phyloP scores from a whole-genome alignment of 352 stramenopile genomes.

The Phytophthora niederhauseri region DNA sequence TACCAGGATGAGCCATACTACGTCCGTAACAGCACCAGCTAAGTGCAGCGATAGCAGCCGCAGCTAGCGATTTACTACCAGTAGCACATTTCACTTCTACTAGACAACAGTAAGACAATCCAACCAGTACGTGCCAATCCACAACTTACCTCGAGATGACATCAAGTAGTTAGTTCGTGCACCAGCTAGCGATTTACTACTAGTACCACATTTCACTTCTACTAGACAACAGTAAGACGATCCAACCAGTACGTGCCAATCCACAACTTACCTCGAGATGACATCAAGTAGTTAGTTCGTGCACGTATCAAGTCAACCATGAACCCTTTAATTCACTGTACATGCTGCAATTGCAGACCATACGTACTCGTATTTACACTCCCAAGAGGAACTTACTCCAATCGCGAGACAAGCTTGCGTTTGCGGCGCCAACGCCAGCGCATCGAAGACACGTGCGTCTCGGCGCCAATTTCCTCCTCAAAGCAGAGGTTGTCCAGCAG shows the following conservation, averaged over 20 bases:
- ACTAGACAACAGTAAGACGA: background rate
- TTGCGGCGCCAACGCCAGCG: conserved; percentile 90
- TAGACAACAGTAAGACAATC: background rate
- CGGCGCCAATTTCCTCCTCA: conserved; percentile 76
- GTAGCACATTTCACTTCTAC: background rate
- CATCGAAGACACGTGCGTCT: conserved; percentile 86
- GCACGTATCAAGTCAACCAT: background rate
- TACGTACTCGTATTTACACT: background rate
- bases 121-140: background rate
- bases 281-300: background rate
- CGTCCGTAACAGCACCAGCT: conserved; percentile 19
- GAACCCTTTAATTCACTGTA: background rate
- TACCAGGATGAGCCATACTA: conserved; percentile 31
- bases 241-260: background rate
- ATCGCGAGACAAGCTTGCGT: conserved; percentile 80
- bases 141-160: background rate
- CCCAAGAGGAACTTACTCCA: conserved; percentile 52
- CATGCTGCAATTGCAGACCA: background rate
- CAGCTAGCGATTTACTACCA: background rate
- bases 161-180: background rate
- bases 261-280: background rate
- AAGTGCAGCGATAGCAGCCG: background rate
- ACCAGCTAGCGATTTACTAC: background rate
- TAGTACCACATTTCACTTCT: background rate
- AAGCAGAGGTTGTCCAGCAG: conserved; percentile 89